These are phyloP conservation scores for Arachnomyces sp. DNA, from an alignment of 2,329 filamentous ascomycete species.

Conservation along the genomic window DNA sequence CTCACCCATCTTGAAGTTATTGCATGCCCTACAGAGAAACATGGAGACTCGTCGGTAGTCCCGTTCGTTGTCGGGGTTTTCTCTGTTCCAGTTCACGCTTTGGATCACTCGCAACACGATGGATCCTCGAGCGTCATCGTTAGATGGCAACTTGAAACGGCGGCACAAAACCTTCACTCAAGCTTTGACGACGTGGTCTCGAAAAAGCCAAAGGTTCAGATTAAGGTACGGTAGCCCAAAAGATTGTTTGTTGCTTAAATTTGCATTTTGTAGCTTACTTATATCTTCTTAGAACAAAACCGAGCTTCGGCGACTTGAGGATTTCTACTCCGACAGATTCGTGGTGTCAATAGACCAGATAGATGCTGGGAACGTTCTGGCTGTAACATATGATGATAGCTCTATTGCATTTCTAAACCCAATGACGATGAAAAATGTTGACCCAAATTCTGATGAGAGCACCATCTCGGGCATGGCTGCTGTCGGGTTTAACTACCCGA, in stretches of 20 bases:
- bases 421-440: conserved; percentile 60
- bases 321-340: conserved; percentile 61
- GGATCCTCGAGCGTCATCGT: conserved; percentile 66
- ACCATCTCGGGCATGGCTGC: conserved; percentile 64
- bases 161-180: conserved; percentile 58
- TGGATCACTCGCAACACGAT: conserved; percentile 47
- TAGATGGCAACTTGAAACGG: conserved; percentile 68
- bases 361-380: conserved; percentile 62
- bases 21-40: conserved; percentile 54
- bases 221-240: conserved; percentile 28
- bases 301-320: conserved; percentile 55
- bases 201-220: conserved; percentile 49
- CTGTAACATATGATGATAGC: conserved; percentile 70
- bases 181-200: conserved; percentile 69
- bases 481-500: conserved; percentile 64
- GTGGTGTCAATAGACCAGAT: conserved; percentile 60
- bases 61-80: conserved; percentile 66
- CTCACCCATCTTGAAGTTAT: conserved; percentile 70
- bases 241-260: conserved; percentile 10
- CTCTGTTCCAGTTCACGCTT: conserved; percentile 48
- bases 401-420: conserved; percentile 73
- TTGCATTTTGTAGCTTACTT: neutral
- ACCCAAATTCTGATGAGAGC: conserved; percentile 54
- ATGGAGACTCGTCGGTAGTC: conserved; percentile 44
- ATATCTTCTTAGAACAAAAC: conserved; percentile 33